These are phyloP conservation scores for Penicillium sclerotigenum DNA, from an alignment of 2,329 filamentous ascomycete genomes.

Conservation along the genomic window DNA sequence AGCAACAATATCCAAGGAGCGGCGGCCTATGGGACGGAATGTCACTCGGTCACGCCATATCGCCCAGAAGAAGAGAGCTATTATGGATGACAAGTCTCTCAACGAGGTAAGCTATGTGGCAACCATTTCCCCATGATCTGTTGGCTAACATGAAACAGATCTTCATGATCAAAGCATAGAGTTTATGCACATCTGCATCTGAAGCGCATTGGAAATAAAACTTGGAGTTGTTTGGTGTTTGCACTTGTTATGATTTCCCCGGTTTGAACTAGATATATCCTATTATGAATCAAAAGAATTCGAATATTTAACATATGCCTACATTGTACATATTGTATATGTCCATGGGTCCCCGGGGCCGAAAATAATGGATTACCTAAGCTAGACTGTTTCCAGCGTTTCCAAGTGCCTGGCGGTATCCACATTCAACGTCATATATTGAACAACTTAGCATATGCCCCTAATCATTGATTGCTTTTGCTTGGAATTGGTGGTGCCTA, in stretches of 20 bases:
- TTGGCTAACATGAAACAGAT: slow-evolving; percentile 17
- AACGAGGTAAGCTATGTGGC: slow-evolving; percentile 65
- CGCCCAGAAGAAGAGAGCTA: slow-evolving; percentile 78
- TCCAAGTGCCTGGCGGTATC: neutral
- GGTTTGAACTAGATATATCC: slow-evolving; percentile 4
- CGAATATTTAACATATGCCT: neutral
- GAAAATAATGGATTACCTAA: slow-evolving; percentile 7
- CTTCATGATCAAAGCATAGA: slow-evolving; percentile 27
- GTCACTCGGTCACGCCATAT: slow-evolving; percentile 78
- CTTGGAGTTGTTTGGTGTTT: slow-evolving; percentile 5
- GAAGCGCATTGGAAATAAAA: slow-evolving; percentile 8
- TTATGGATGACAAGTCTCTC: slow-evolving; percentile 75
- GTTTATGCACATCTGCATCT: slow-evolving; percentile 4
- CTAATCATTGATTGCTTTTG: neutral
- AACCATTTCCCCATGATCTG: neutral
- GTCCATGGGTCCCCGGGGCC: too few species aligned
- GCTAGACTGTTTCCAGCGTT: neutral
- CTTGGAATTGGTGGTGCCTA: neutral
- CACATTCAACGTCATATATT: slow-evolving; percentile 3
- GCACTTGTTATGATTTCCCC: neutral
- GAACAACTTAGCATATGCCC: neutral
- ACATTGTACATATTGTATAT: too few species aligned
- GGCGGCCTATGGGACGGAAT: slow-evolving; percentile 58
- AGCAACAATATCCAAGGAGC: slow-evolving; percentile 50
- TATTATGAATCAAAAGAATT: slow-evolving; percentile 1